Evolutionary conservation across 306 rosid genomes (phyloP).

Genomic region (Gastrolobium villosum): DNA sequence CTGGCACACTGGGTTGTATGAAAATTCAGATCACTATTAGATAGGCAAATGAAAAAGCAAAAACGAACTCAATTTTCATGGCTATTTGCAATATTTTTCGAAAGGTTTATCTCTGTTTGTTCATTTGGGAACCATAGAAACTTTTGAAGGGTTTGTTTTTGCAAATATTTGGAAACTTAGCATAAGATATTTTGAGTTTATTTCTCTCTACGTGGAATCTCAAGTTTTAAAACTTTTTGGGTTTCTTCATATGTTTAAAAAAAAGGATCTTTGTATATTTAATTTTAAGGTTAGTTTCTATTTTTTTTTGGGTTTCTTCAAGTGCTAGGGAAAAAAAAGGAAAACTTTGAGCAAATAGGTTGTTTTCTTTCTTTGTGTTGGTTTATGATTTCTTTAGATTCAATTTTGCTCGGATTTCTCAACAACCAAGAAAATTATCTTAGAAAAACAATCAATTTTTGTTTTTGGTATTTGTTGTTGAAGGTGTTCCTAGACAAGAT

Average conservation of each 20-base stretch:
- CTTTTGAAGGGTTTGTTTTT: background rate
- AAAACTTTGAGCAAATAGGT: slow-evolving; percentile 10
- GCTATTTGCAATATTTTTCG: too few species aligned
- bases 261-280: slow-evolving; percentile 35
- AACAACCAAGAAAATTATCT: background rate
- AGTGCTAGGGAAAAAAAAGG: background rate
- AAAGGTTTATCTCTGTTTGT: slow-evolving; percentile 8
- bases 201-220: background rate
- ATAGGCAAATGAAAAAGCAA: too few species aligned
- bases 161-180: slow-evolving; percentile 18
- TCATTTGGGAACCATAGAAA: too few species aligned
- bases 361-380: slow-evolving; percentile 4
- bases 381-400: slow-evolving; percentile 21
- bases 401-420: slow-evolving; percentile 24
- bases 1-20: too few species aligned
- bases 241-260: background rate
- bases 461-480: background rate
- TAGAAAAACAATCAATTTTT: background rate
- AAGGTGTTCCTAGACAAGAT: slow-evolving; percentile 65
- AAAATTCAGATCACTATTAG: too few species aligned
- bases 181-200: background rate
- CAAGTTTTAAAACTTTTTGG: background rate
- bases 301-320: background rate
- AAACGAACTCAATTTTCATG: too few species aligned
- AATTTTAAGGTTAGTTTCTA: background rate